Conservation (phyloP, 2,329 filamentous ascomycete species). For the Leptodontidium sp. region DNA sequence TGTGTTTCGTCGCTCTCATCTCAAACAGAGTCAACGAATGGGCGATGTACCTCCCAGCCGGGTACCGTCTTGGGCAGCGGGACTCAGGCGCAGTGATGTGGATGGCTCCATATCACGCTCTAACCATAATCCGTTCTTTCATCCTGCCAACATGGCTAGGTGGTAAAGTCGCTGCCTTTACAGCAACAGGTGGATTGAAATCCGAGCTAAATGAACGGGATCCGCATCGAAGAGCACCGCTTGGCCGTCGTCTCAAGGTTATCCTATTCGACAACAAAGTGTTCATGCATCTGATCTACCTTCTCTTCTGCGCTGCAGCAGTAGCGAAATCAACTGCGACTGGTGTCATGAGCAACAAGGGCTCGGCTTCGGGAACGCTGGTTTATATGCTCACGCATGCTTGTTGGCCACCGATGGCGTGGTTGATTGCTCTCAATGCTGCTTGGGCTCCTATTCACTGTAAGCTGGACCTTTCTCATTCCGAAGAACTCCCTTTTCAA, state of each 20-base stretch:
- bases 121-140: conserved; percentile 66
- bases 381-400: conserved; percentile 65
- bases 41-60: conserved; percentile 62
- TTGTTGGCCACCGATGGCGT: conserved; percentile 65
- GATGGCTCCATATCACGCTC: conserved; percentile 69
- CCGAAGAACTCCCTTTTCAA: too few relatives aligned
- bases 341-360: conserved; percentile 53
- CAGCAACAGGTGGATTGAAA: conserved; percentile 64
- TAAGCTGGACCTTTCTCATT: too few relatives aligned
- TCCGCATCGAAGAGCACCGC: conserved; percentile 56
- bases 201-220: conserved; percentile 67
- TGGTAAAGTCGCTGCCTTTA: conserved; percentile 65
- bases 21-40: conserved; percentile 64
- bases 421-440: conserved; percentile 52
- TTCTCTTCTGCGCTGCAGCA: conserved; percentile 53
- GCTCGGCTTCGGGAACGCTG: conserved; percentile 46
- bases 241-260: conserved; percentile 61
- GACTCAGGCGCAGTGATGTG: conserved; percentile 64
- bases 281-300: conserved; percentile 56
- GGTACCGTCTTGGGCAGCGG: conserved; percentile 66
- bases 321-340: conserved; percentile 34
- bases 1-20: conserved; percentile 60
- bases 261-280: conserved; percentile 65
- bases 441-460: conserved; percentile 57
- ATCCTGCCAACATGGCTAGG: conserved; percentile 66